These are phyloP conservation scores for Chiua virens DNA, from an alignment of 768 basidiomycete species.

Conservation along the genomic window DNA sequence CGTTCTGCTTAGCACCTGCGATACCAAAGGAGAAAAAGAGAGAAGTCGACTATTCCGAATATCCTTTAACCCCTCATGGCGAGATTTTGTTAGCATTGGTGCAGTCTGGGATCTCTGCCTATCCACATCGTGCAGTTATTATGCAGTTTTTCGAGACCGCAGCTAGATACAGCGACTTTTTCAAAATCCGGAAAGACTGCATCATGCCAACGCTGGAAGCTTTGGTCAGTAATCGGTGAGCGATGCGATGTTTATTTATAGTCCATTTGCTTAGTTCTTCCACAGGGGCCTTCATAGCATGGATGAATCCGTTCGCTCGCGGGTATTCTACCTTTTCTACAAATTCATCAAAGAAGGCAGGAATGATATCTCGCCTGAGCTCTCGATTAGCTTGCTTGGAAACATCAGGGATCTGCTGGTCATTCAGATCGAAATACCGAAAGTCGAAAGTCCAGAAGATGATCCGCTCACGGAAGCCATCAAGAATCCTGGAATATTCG, in stretches of 20 bases:
- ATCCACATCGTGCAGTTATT: slow-evolving; percentile 80
- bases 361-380: slow-evolving; percentile 71
- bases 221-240: slow-evolving; percentile 81
- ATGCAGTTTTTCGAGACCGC: slow-evolving; percentile 93
- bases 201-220: slow-evolving; percentile 86
- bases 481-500: slow-evolving; percentile 68
- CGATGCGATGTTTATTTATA: slow-evolving; percentile 2
- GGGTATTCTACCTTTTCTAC: slow-evolving; percentile 90
- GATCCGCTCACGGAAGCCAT: slow-evolving; percentile 82
- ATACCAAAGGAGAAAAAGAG: slow-evolving; percentile 68
- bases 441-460: slow-evolving; percentile 69
- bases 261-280: slow-evolving; percentile 4
- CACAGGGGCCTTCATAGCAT: slow-evolving; percentile 83
- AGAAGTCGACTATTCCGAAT: slow-evolving; percentile 70
- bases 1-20: slow-evolving; percentile 79
- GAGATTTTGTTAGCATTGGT: slow-evolving; percentile 86
- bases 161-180: slow-evolving; percentile 94
- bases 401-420: slow-evolving; percentile 74
- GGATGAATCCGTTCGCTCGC: slow-evolving; percentile 64
- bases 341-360: slow-evolving; percentile 85
- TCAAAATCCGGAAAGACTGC: slow-evolving; percentile 88
- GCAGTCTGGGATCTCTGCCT: slow-evolving; percentile 76
- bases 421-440: slow-evolving; percentile 75
- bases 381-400: slow-evolving; percentile 70
- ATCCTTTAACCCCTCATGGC: slow-evolving; percentile 86